Evolutionary conservation across 345 rosid genomes (phyloP).

Genomic region (Syzygium oleosum): DNA sequence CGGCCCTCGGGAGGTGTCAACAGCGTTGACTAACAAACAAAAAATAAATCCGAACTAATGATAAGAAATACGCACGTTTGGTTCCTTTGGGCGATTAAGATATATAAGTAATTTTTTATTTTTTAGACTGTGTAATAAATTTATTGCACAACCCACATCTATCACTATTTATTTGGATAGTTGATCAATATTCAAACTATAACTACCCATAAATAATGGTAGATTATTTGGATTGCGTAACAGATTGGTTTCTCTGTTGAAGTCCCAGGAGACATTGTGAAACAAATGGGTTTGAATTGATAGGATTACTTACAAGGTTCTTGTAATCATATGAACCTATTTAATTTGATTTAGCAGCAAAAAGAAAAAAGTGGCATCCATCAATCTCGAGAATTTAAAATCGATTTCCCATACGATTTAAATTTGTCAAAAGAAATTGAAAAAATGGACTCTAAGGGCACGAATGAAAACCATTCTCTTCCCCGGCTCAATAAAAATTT

Average conservation of each 20-base stretch:
- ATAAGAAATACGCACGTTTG: not conserved
- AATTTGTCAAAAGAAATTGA: not conserved
- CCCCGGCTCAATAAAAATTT: no score
- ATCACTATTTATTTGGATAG: not conserved
- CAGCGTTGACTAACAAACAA: not conserved
- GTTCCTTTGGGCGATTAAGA: not conserved
- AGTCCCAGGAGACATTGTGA: not conserved
- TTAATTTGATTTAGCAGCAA: not conserved
- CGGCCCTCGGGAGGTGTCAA: no score
- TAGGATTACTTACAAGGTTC: not conserved
- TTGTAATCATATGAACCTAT: not conserved
- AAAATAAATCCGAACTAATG: not conserved
- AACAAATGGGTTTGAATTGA: not conserved
- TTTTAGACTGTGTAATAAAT: not conserved
- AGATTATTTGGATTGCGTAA: not conserved
- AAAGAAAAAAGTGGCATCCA: not conserved
- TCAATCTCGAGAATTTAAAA: not conserved
- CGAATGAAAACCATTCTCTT: no score
- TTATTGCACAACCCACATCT: not conserved
- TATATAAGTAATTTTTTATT: not conserved
- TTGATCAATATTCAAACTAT: not conserved
- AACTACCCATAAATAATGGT: not conserved
- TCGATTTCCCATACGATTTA: not conserved
- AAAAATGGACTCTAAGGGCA: no score
- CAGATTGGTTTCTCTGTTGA: not conserved